Evolutionary conservation across 2,329 filamentous ascomycete genomes (phyloP).

Genomic region (Aspergillus nomiae): DNA sequence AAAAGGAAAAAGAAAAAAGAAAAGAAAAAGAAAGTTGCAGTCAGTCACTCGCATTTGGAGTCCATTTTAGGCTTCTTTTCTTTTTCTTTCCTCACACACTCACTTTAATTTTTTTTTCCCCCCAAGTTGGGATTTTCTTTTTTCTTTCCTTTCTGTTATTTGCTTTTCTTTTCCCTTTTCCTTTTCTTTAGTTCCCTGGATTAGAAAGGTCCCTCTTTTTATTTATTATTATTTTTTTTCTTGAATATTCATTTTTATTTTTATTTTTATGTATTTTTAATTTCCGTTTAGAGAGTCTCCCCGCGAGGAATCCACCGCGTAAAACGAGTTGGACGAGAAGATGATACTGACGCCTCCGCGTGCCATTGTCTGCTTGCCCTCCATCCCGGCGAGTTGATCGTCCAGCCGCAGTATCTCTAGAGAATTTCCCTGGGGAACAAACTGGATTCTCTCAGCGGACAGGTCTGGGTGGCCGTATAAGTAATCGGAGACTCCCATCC

Average conservation of each 20-base stretch:
- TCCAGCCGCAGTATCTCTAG: conserved; percentile 1
- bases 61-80: conserved; percentile 1
- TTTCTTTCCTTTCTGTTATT: not conserved
- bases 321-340: conserved; percentile 2
- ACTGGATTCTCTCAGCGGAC: not conserved
- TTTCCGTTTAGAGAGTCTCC: not conserved
- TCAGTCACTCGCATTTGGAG: not conserved
- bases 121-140: not conserved
- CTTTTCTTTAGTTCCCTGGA: not conserved
- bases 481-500: conserved; percentile 8
- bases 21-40: not conserved
- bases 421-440: not conserved
- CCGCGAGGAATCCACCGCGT: not conserved
- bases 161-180: not conserved
- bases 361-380: conserved; percentile 3
- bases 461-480: not conserved
- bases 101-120: not conserved
- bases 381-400: conserved; percentile 1
- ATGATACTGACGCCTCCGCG: conserved; percentile 4
- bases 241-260: not conserved
- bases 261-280: not conserved
- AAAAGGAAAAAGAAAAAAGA: not conserved
- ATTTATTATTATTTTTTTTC: not conserved
- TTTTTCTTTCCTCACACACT: conserved; percentile 1
- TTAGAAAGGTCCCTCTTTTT: not conserved